Base-by-base conservation (phyloP, 2,329 filamentous ascomycete genomes). In the Emmonsiellopsis sp. region DNA sequence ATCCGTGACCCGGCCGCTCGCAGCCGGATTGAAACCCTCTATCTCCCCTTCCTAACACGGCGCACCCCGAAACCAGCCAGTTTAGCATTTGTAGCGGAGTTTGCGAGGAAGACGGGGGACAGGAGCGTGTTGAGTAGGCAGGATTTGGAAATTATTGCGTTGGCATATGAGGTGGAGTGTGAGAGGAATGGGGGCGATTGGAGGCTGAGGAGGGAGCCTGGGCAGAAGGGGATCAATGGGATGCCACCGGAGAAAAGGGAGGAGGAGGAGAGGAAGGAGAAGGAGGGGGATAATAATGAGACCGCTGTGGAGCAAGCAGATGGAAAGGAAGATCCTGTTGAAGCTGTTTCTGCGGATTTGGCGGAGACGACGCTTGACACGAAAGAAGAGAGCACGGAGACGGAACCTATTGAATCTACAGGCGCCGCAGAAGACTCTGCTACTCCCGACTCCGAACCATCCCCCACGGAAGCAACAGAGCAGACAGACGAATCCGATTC, bases 101-200 rank as follows among this genome's bases (percentile, higher is more conserved):
- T 97, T 74, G 88, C 93, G 44, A 82, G 88, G 52, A 86, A 84
- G 67, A 97, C 93, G 0, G 93, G 93, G 53, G 93, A 98, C 68
- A 78, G 91, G 57, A 82, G 86, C 9, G 92, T 96, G 0, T 74
- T 98, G 55, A 96, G 91, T 71, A 83, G 80, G 65, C 87, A 90
- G 1, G 93, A 98, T 82, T 75, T 97, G 56, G 87, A 94, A 61
- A 80, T 98, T 42, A 75, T 97, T 64, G 93, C 92, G 7, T 75
- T 98, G 53, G 87, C 89, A 1, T 97, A 97, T 68, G 93, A 98
- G 68, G 68, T 97, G n/a, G 92, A 97, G 63, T 87, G 88, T 63
- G 91, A 97, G 74, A 77, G 85, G 55, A 94, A 95, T 66, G 83
- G 84, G n/a, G 91, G 91, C 2, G 85, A 95, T 66, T 95, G 88